A percentile compares a stretch with the other conserved stretches of the same genome.
Conservation (phyloP, 2,329 filamentous ascomycete genomes). For the Cryphonectria japonica region DNA sequence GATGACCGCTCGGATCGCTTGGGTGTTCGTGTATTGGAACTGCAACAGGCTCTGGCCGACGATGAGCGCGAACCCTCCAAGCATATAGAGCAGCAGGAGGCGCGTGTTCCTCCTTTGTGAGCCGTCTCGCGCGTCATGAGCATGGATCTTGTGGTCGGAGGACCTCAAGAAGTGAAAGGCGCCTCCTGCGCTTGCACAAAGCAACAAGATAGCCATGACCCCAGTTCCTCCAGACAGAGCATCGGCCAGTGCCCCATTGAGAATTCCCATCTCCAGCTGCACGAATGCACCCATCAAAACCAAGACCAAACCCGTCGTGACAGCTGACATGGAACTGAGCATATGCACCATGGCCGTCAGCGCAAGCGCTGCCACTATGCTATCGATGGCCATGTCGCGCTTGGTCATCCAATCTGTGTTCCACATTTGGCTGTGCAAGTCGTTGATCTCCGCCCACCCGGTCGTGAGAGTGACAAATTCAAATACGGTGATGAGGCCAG, state of each 20-base stretch:
- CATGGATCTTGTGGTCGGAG: neutral
- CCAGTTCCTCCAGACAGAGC: neutral
- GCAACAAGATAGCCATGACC: neutral
- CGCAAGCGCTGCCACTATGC: neutral
- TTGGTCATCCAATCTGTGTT: neutral
- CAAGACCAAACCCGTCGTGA: neutral
- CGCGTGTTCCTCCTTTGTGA: neutral
- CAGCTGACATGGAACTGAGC: neutral
- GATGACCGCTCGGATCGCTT: slow-evolving; percentile 4
- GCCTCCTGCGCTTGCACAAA: neutral
- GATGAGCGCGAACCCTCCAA: neutral
- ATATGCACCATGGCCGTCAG: neutral
- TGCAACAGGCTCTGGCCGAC: neutral
- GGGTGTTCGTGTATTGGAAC: neutral
- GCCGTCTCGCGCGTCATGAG: neutral
- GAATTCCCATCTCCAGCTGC: neutral
- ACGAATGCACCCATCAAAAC: neutral
- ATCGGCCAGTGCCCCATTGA: neutral
- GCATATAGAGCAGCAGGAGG: neutral
- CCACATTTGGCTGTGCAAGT: neutral
- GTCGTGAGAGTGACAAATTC: neutral
- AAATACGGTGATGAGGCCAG: neutral
- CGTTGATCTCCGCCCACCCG: neutral
- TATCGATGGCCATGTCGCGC: neutral
- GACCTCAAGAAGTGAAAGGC: neutral